Evolutionary conservation across 352 stramenopile genomes (phyloP), one percentile per base, ranked within the genome.

Genomic region (Phytophthora podocarpi): DNA sequence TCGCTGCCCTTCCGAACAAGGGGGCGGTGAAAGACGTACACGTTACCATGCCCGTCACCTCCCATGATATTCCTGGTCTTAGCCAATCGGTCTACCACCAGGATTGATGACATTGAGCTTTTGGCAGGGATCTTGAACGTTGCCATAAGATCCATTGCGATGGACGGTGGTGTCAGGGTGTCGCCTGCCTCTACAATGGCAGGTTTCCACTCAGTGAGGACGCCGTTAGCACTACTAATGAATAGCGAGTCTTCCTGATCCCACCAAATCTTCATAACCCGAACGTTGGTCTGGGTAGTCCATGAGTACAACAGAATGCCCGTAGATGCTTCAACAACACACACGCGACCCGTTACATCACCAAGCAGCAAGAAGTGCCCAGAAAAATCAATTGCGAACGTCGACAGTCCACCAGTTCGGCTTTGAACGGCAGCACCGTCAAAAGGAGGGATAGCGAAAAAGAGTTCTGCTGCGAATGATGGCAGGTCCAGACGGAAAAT

Each of bases 231-330:
- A 40, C 69, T 78, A 47, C 80, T 81, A 6, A 87, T 78, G 50
- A 93, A 82, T 1, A 95, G 50, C 23, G 77, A 74, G n/a, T 64
- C 56, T 35, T 58, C 41, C 6, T 77, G 36, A 18, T 80, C 51
- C 80, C 83, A 93, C 74, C 80, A 86, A 27, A 94, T 70, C 51
- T 90, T 91, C 70, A 94, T 83, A 49, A 93, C 67, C 3, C 85
- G 78, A 35, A 67, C 30, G 8, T 76, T 76, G 1, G 42, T 21
- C 49, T 91, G 82, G 1, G 80, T 74, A 49, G 67, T 78, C 83
- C 82, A 93, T 1, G 49, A 67, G 39, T 52, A 49, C 16, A 59
- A 41, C 18, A 89, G 21, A 13, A 37, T 53, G 5, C 74, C 60
- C 1, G 63, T 80, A 9, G 50, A 61, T 23, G 70, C 59, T 7